Percentiles rank a stretch among this genome's conserved stretches.
phyloP scores from a whole-genome alignment of 805 yeast genomes.

The Isabelozyma pseudorhagii region DNA sequence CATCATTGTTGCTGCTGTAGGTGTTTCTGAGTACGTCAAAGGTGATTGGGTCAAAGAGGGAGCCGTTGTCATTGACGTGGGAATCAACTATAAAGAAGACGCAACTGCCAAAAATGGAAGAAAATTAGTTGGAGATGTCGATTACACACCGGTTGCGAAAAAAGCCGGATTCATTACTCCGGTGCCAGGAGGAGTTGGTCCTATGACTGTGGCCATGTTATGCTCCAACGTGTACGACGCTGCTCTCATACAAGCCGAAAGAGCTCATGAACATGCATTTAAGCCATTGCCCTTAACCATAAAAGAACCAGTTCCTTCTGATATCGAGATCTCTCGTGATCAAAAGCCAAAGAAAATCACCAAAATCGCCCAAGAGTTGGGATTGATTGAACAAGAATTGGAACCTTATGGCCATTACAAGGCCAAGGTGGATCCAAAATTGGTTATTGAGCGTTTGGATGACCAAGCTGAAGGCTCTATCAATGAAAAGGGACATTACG shows the following conservation, averaged over 20 bases:
- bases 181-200: constrained; percentile 99
- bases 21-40: constrained; percentile 77
- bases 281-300: constrained; percentile 54
- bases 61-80: constrained; percentile 88
- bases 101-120: constrained; percentile 70
- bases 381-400: constrained; percentile 72
- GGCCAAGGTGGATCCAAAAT: constrained; percentile 70
- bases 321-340: constrained; percentile 82
- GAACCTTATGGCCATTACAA: constrained; percentile 88
- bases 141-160: constrained; percentile 61
- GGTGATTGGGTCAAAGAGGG: constrained; percentile 87
- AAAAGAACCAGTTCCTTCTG: constrained; percentile 77
- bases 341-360: constrained; percentile 84
- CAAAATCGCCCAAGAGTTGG: constrained; percentile 74
- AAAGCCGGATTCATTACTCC: constrained; percentile 81
- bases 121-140: constrained; percentile 93
- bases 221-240: constrained; percentile 78
- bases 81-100: constrained; percentile 87
- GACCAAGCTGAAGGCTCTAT: constrained; percentile 64
- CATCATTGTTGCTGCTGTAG: constrained; percentile 88
- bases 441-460: constrained; percentile 42
- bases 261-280: constrained; percentile 45
- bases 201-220: constrained; percentile 98
- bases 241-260: constrained; percentile 59
- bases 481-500: constrained; percentile 75